Base-by-base conservation (phyloP, 2,329 filamentous ascomycete genomes). In the Ceratocystis albifundus region DNA sequence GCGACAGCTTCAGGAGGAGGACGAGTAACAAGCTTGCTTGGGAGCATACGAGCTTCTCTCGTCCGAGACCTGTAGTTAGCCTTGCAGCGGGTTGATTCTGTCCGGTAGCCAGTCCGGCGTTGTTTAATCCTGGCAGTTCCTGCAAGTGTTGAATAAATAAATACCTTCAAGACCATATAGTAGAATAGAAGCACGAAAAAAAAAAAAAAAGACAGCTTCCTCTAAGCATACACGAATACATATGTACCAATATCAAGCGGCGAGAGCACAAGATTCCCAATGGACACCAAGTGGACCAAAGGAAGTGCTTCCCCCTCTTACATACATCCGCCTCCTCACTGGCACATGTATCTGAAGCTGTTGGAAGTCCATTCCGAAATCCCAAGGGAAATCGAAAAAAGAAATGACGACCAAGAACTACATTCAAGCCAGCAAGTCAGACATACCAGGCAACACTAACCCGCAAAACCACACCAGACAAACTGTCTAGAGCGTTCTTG, bases 181-280 rank as follows among this genome's bases (percentile, higher is more conserved):
- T 7, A 32, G 6, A n/a, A 57, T 7, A 32, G 6, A n/a, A 57
- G 4, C 30, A 57, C 22, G 12, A 57, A 57, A 57, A n/a, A n/a
- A n/a, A n/a, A n/a, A n/a, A n/a, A n/a, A n/a, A n/a, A n/a, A n/a
- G n/a, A n/a, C n/a, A n/a, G n/a, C n/a, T n/a, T n/a, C n/a, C n/a
- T n/a, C 12, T 30, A 57, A 12, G 25, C 50, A 6, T 28, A n/a
- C 5, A 10, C 12, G 4, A 15, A 57, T 4, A 57, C 3, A 32
- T 17, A 57, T 57, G 53, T 57, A 57, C 53, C 53, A 57, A 57
- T 10, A 32, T 28, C 10, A 57, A 57, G 17, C 8, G 53, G 53
- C 53, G 53, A n/a, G 53, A 15, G 30, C 8, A 6, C 50, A 55
- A 4, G 2, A 28, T 2, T 57, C 53, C 4, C 5, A 57, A 57